phyloP scores from a whole-genome alignment of 1,284 basidiomycete species.

The Sporisorium exsertum region DNA sequence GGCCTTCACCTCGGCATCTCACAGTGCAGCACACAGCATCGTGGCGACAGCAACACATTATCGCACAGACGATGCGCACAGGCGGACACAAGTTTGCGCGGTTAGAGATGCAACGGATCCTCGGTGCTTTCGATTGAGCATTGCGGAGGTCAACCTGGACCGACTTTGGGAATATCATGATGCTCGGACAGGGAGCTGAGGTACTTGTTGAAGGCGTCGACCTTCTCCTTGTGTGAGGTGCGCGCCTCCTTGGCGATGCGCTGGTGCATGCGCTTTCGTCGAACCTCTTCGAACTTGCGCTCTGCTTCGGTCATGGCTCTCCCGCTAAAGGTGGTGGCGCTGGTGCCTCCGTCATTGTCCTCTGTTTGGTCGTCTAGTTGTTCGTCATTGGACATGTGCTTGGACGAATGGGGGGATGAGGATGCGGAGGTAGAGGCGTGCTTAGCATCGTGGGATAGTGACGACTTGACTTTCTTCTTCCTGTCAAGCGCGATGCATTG shows the following conservation, averaged over 20 bases:
- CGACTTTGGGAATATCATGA: constrained; percentile 90
- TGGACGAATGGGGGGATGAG: constrained; percentile 17
- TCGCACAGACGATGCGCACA: neutral
- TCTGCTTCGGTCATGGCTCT: constrained; percentile 86
- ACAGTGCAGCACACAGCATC: neutral
- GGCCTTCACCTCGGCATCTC: neutral
- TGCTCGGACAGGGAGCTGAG: constrained; percentile 89
- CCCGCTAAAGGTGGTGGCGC: constrained; percentile 65
- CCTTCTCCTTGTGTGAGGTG: constrained; percentile 94
- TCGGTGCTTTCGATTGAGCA: neutral
- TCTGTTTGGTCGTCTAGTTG: neutral
- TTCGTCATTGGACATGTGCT: constrained; percentile 7
- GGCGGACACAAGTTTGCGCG: no score
- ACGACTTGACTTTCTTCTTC: constrained; percentile 60
- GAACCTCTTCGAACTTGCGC: constrained; percentile 85
- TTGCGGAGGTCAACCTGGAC: constrained; percentile 33
- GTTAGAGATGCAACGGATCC: neutral
- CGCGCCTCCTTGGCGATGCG: constrained; percentile 83
- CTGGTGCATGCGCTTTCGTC: constrained; percentile 81
- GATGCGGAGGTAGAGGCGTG: constrained; percentile 20
- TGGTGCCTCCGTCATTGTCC: constrained; percentile 72
- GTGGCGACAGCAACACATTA: neutral
- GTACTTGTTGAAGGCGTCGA: constrained; percentile 84
- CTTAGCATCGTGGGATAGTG: constrained; percentile 27
- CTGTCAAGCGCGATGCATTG: constrained; percentile 8